Percentiles rank a stretch among this genome's conserved stretches.
These are phyloP conservation scores for Diplodia seriata DNA, from an alignment of 2,329 filamentous ascomycete species.

Conservation along the genomic window DNA sequence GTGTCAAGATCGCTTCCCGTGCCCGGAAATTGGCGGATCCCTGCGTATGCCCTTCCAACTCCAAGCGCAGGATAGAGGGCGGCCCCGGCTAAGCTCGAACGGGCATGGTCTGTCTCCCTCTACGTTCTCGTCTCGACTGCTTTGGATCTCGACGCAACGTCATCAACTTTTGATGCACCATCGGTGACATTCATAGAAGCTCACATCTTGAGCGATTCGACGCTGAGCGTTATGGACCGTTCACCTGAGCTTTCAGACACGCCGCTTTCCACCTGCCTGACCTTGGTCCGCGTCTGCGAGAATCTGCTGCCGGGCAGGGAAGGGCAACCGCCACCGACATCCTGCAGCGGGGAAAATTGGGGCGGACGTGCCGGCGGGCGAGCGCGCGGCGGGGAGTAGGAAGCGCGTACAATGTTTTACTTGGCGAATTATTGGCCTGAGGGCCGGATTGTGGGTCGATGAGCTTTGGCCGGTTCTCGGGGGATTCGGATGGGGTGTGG, in stretches of 20 bases:
- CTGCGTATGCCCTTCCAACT: no score
- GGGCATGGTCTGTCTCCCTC: not conserved
- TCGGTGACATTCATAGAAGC: no score
- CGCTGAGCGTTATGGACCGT: no score
- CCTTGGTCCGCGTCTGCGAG: constrained; percentile 31
- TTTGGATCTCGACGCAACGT: no score
- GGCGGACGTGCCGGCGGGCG: constrained; percentile 57
- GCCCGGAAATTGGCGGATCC: no score
- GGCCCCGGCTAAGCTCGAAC: not conserved
- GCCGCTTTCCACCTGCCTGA: constrained; percentile 31
- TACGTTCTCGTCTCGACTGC: no score
- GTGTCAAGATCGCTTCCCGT: no score
- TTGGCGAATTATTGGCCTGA: constrained; percentile 52
- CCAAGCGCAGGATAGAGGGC: not conserved
- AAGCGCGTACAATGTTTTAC: constrained; percentile 52
- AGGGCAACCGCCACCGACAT: constrained; percentile 10
- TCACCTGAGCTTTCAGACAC: no score
- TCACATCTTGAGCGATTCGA: no score
- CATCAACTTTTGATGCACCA: not conserved
- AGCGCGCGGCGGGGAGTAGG: constrained; percentile 50
- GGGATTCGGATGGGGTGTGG: constrained; percentile 41
- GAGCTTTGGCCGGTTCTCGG: constrained; percentile 58
- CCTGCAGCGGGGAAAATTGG: constrained; percentile 44
- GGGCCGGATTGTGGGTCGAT: constrained; percentile 53
- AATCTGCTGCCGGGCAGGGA: constrained; percentile 28